Evolutionary conservation across 352 stramenopile species (phyloP).

Genomic region (Phytophthora pisi): DNA sequence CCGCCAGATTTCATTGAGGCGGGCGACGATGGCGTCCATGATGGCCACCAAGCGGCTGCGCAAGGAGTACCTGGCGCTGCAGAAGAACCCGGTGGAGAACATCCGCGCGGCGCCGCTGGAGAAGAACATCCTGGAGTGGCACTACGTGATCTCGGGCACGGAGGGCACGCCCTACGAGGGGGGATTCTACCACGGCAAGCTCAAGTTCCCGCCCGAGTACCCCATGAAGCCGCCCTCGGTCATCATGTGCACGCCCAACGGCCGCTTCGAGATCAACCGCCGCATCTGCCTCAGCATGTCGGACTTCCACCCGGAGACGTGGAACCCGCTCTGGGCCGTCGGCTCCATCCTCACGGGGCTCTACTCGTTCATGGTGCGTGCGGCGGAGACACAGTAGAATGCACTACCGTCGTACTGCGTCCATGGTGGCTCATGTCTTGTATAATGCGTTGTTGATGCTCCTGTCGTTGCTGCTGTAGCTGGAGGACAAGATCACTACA

Average conservation of each 20-base stretch:
- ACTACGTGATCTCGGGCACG: slow-evolving; percentile 91
- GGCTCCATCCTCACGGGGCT: slow-evolving; percentile 94
- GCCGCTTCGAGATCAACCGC: slow-evolving; percentile 93
- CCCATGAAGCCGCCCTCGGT: slow-evolving; percentile 94
- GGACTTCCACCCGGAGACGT: slow-evolving; percentile 95
- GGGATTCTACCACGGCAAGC: slow-evolving; percentile 91
- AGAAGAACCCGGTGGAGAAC: slow-evolving; percentile 89
- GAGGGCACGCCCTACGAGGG: slow-evolving; percentile 78
- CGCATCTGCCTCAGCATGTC: slow-evolving; percentile 95
- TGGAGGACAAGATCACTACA: slow-evolving; percentile 84
- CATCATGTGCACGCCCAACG: slow-evolving; percentile 94
- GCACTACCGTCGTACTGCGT: background rate
- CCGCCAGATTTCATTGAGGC: background rate
- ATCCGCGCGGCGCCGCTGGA: slow-evolving; percentile 88
- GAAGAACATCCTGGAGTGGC: slow-evolving; percentile 96
- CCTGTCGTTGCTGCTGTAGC: slow-evolving; percentile 22
- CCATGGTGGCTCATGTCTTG: background rate
- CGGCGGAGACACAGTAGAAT: background rate
- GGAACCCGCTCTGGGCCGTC: slow-evolving; percentile 97
- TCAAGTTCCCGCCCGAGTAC: slow-evolving; percentile 94
- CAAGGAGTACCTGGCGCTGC: slow-evolving; percentile 90
- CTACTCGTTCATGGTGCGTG: slow-evolving; percentile 94
- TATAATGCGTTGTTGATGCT: background rate
- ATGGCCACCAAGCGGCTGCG: slow-evolving; percentile 90
- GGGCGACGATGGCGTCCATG: slow-evolving; percentile 57